These are phyloP conservation scores for Exophiala sp. DNA, from an alignment of 2,329 filamentous ascomycete species.

Conservation along the genomic window DNA sequence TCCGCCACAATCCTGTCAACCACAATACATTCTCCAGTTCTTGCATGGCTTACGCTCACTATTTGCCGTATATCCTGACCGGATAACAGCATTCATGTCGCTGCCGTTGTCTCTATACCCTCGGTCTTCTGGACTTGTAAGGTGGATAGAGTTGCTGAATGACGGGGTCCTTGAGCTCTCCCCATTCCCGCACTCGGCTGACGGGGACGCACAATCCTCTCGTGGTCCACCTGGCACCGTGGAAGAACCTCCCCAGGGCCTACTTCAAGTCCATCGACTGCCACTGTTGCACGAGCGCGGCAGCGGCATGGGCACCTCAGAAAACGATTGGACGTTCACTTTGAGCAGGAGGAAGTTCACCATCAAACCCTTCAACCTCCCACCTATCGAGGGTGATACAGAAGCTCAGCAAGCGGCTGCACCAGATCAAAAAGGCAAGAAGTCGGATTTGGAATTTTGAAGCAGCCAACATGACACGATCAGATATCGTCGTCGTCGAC, in stretches of 20 bases:
- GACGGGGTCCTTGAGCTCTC: conserved; percentile 85
- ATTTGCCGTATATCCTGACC: conserved; percentile 59
- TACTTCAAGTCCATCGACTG: conserved; percentile 74
- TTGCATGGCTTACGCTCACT: conserved; percentile 71
- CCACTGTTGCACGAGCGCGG: conserved; percentile 85
- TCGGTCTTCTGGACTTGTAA: conserved; percentile 65
- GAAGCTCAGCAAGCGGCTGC: conserved; percentile 51
- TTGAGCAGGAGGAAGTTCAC: conserved; percentile 76
- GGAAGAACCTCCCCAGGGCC: conserved; percentile 76
- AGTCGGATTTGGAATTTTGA: conserved; percentile 70
- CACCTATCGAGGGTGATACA: conserved; percentile 72
- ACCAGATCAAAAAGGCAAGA: conserved; percentile 48
- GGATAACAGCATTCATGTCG: conserved; percentile 66
- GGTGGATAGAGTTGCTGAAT: conserved; percentile 77
- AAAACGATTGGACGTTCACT: conserved; percentile 85
- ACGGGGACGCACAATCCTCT: conserved; percentile 34
- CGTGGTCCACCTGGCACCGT: conserved; percentile 42
- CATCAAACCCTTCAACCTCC: conserved; percentile 82
- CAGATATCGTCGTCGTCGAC: conserved; percentile 26
- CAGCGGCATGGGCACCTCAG: conserved; percentile 62
- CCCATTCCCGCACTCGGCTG: conserved; percentile 58
- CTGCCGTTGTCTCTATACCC: conserved; percentile 76
- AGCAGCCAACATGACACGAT: neutral
- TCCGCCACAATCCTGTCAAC: conserved; percentile 60
- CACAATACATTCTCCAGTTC: conserved; percentile 70